Conservation (phyloP, 2,329 filamentous ascomycete species). For the Exophiala sp. region DNA sequence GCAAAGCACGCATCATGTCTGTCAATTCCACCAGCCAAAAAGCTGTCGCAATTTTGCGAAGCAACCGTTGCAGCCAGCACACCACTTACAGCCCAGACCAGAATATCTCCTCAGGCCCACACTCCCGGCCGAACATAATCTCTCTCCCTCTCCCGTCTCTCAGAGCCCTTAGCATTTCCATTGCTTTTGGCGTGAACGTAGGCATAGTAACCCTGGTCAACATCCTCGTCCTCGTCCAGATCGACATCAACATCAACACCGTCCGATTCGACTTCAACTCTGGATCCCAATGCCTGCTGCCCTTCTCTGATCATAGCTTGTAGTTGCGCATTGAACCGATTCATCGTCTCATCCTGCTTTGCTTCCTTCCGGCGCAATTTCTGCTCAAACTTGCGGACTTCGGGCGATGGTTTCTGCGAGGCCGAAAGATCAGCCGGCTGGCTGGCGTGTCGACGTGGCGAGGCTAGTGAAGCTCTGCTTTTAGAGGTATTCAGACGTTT, state of each 20-base stretch:
- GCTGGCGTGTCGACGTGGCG: slow-evolving; percentile 17
- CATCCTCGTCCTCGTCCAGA: slow-evolving; percentile 19
- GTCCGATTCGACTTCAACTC: slow-evolving; percentile 49
- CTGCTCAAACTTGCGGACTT: slow-evolving; percentile 69
- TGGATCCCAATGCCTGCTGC: slow-evolving; percentile 74
- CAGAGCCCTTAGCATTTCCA: not conserved
- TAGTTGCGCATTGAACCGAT: slow-evolving; percentile 70
- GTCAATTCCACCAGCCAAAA: no score
- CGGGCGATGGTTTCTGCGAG: slow-evolving; percentile 33
- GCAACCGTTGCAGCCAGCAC: no score
- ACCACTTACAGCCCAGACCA: no score
- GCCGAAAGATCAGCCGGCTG: not conserved
- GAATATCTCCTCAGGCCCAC: not conserved
- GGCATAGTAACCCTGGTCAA: slow-evolving; percentile 2
- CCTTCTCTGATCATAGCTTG: slow-evolving; percentile 86
- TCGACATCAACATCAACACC: slow-evolving; percentile 2
- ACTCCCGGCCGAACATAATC: not conserved
- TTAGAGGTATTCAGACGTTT: not conserved
- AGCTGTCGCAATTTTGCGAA: no score
- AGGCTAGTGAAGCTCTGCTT: slow-evolving; percentile 15
- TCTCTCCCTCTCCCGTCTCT: not conserved
- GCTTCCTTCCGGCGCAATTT: slow-evolving; percentile 66
- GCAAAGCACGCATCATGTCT: no score
- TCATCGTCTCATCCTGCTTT: slow-evolving; percentile 72
- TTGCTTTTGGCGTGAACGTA: not conserved